Conservation (phyloP, 2,329 filamentous ascomycete genomes). For the Paecilomyces dactylethromorphus region DNA sequence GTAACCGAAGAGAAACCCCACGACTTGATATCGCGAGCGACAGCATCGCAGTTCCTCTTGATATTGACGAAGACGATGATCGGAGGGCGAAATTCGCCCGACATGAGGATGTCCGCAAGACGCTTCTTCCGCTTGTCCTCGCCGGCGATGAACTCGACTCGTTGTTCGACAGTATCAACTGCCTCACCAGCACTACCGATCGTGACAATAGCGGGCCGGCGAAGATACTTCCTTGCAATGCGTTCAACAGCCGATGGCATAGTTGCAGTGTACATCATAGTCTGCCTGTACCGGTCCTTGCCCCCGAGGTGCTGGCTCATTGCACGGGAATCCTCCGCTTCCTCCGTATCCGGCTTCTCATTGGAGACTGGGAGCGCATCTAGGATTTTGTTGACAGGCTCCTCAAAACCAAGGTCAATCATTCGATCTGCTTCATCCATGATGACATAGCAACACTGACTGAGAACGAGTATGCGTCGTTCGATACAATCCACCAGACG, state of each 20-base stretch:
- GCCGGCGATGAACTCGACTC: slow-evolving; percentile 81
- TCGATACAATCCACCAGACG: slow-evolving; percentile 97
- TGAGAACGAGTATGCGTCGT: slow-evolving; percentile 78
- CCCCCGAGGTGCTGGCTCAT: slow-evolving; percentile 76
- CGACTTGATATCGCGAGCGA: slow-evolving; percentile 87
- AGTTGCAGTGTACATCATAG: slow-evolving; percentile 99
- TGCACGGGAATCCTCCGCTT: slow-evolving; percentile 75
- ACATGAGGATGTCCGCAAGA: slow-evolving; percentile 79
- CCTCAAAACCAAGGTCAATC: slow-evolving; percentile 98
- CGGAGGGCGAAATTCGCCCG: slow-evolving; percentile 72
- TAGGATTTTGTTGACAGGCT: slow-evolving; percentile 94
- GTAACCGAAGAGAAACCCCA: slow-evolving; percentile 90
- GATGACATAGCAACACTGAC: slow-evolving; percentile 97
- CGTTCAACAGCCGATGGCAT: slow-evolving; percentile 91
- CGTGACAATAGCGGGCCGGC: slow-evolving; percentile 84
- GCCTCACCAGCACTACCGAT: slow-evolving; percentile 94
- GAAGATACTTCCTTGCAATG: slow-evolving; percentile 94
- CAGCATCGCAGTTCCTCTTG: slow-evolving; percentile 95
- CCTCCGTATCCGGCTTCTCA: slow-evolving; percentile 90
- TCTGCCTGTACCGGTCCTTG: slow-evolving; percentile 81
- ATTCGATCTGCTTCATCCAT: slow-evolving; percentile 99
- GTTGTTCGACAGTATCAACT: slow-evolving; percentile 95
- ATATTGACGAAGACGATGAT: slow-evolving; percentile 99
- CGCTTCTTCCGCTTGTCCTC: slow-evolving; percentile 97
- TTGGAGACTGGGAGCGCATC: slow-evolving; percentile 88